Evolutionary conservation across 2,329 filamentous ascomycete genomes (phyloP).

Genomic region (Stromatinia cepivora): DNA sequence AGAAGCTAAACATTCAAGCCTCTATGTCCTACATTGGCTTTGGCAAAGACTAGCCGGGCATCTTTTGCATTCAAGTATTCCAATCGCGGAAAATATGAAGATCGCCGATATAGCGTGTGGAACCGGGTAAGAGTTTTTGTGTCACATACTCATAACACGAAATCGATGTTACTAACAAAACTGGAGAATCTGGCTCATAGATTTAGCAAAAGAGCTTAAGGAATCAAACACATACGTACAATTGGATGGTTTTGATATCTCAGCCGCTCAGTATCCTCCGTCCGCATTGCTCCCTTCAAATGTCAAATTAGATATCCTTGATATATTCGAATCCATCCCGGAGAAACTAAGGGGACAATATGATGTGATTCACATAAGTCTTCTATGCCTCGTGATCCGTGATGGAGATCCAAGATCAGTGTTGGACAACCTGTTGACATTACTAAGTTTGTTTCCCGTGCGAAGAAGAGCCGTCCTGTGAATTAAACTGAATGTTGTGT

Average conservation of each 20-base stretch:
- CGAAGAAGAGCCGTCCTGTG: neutral
- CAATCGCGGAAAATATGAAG: conserved; percentile 1
- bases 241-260: conserved; percentile 17
- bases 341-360: neutral
- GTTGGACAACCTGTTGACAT: conserved; percentile 5
- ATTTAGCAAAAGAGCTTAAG: conserved; percentile 16
- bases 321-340: neutral
- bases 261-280: conserved; percentile 5
- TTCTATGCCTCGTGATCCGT: conserved; percentile 9
- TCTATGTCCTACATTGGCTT: conserved; percentile 15
- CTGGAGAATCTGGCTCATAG: conserved; percentile 16
- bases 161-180: neutral
- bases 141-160: neutral
- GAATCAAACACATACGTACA: neutral
- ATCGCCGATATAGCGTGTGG: conserved; percentile 20
- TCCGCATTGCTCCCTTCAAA: neutral
- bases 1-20: neutral
- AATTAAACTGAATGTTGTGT: neutral
- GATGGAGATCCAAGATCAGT: conserved; percentile 12
- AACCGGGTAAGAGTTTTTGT: conserved; percentile 10
- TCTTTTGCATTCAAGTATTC: conserved; percentile 13
- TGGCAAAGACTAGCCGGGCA: conserved; percentile 12
- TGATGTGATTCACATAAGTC: conserved; percentile 18
- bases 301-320: conserved; percentile 10
- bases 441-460: neutral